Evolutionary conservation across 345 rosid species (phyloP).

Genomic region (Anastatica hierochuntica): DNA sequence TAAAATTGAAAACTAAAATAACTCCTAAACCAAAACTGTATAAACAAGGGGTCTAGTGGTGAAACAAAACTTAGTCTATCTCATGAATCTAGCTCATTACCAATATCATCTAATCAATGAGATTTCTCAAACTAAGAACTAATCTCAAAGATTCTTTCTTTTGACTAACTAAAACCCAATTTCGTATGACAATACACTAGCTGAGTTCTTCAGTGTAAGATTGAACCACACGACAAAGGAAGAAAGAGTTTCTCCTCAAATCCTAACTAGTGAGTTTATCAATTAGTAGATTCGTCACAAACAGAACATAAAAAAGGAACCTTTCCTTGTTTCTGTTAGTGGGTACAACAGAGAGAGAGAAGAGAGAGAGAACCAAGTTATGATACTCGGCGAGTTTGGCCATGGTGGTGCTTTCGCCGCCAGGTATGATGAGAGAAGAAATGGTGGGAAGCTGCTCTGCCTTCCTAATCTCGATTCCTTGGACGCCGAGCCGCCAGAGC

Average conservation of each 20-base stretch:
- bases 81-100: too few relatives aligned
- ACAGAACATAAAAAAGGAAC: not conserved
- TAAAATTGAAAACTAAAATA: too few relatives aligned
- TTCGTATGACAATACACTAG: too few relatives aligned
- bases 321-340: constrained; percentile 5
- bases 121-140: too few relatives aligned
- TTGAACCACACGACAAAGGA: too few relatives aligned
- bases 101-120: too few relatives aligned
- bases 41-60: too few relatives aligned
- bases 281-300: constrained; percentile 5
- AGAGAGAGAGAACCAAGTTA: constrained; percentile 41
- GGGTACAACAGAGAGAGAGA: constrained; percentile 15
- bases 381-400: constrained; percentile 92
- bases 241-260: too few relatives aligned
- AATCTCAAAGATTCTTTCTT: too few relatives aligned
- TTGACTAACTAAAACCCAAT: too few relatives aligned
- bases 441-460: constrained; percentile 68
- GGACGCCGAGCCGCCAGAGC: constrained; percentile 73
- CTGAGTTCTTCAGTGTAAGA: too few relatives aligned
- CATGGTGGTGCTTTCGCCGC: constrained; percentile 99
- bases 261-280: not conserved
- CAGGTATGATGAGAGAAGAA: constrained; percentile 84
- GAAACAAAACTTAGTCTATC: too few relatives aligned
- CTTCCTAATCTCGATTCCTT: constrained; percentile 81
- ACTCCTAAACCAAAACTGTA: not conserved